phyloP scores from a whole-genome alignment of 1,284 basidiomycete species.

The Leucoagaricus sp. region DNA sequence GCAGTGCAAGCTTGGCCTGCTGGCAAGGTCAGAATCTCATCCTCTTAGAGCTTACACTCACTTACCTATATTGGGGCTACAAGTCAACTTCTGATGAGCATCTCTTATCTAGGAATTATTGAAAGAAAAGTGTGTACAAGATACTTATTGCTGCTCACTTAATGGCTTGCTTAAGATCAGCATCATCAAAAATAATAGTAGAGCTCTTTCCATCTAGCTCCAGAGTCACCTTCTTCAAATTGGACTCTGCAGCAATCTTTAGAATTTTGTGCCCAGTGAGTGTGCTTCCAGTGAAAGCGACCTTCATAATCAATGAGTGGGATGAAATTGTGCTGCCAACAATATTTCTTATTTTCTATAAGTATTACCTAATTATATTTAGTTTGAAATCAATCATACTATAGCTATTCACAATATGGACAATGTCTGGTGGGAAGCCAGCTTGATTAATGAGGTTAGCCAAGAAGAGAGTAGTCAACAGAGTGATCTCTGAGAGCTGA shows the following conservation, averaged over 20 bases:
- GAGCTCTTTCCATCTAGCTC: constrained; percentile 88
- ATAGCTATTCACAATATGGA: constrained; percentile 80
- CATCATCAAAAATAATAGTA: constrained; percentile 75
- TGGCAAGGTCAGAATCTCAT: constrained; percentile 19
- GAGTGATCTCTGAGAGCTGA: constrained; percentile 82
- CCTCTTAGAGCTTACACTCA: constrained; percentile 29
- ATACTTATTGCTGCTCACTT: constrained; percentile 80
- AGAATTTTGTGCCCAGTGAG: constrained; percentile 79
- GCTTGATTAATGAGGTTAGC: constrained; percentile 53
- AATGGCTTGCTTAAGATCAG: constrained; percentile 75
- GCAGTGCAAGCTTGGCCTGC: constrained; percentile 78
- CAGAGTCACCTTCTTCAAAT: constrained; percentile 82
- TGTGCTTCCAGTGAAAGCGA: constrained; percentile 70
- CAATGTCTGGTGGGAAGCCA: constrained; percentile 64
- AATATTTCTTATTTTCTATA: constrained; percentile 28
- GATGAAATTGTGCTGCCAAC: constrained; percentile 59
- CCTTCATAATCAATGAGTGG: constrained; percentile 62
- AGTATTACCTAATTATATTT: neutral
- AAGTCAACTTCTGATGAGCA: neutral
- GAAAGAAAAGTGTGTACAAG: constrained; percentile 47
- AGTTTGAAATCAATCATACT: constrained; percentile 25
- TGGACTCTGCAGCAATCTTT: constrained; percentile 73
- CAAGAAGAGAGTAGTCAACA: constrained; percentile 71
- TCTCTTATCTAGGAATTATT: neutral
- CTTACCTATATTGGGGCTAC: constrained; percentile 29